Conservation (phyloP, 768 basidiomycete genomes). For the Suillus subalutaceus region DNA sequence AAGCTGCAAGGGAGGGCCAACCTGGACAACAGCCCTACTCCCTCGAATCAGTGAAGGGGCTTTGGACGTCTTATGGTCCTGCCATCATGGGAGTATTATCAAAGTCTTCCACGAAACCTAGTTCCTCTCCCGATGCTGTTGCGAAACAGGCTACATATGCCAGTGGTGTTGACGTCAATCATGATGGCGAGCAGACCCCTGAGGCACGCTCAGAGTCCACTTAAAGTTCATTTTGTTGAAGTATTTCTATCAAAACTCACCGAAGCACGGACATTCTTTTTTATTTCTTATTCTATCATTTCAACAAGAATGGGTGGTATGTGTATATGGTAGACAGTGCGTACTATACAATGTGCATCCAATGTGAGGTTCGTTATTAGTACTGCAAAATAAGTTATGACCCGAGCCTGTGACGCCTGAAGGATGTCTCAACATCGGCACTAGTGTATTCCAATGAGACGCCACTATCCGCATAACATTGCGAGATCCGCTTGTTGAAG, state of each 20-base stretch:
- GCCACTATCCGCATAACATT: slow-evolving; percentile 80
- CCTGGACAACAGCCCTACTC: slow-evolving; percentile 22
- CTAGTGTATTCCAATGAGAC: slow-evolving; percentile 73
- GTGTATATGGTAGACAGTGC: not conserved
- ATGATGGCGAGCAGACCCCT: not conserved
- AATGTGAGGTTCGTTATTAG: slow-evolving; percentile 6
- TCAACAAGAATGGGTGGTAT: not conserved
- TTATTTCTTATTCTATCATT: slow-evolving; percentile 1
- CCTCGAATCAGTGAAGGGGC: slow-evolving; percentile 35
- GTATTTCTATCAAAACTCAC: not conserved
- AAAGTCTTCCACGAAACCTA: slow-evolving; percentile 12
- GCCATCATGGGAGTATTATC: slow-evolving; percentile 38
- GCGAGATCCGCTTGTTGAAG: slow-evolving; percentile 67
- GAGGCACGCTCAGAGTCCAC: not conserved
- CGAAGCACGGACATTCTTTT: not conserved
- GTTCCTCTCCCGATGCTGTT: slow-evolving; percentile 12
- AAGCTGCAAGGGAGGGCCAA: slow-evolving; percentile 27
- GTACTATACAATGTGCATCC: slow-evolving; percentile 9
- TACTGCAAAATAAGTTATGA: slow-evolving; percentile 16
- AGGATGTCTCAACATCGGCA: slow-evolving; percentile 77
- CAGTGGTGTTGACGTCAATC: slow-evolving; percentile 16
- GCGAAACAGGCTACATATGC: slow-evolving; percentile 15
- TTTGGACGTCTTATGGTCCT: slow-evolving; percentile 47
- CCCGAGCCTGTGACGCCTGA: slow-evolving; percentile 61
- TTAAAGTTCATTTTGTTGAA: not conserved